phyloP scores from a whole-genome alignment of 805 yeast genomes.

The Myxozyma geophila region DNA sequence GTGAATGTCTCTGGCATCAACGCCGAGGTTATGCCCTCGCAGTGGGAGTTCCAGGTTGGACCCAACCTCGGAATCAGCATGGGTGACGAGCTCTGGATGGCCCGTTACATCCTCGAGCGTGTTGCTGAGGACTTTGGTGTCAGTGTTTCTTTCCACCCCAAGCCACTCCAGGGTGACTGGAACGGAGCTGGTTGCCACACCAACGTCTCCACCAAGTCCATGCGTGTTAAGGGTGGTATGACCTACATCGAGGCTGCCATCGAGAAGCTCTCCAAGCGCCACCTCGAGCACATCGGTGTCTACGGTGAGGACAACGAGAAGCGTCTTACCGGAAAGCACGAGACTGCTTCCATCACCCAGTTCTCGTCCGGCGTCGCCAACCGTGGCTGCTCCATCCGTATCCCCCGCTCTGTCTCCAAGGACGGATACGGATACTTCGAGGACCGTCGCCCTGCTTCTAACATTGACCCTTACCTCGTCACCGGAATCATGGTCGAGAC shows the following conservation, averaged over 20 bases:
- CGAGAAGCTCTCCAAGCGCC: slow-evolving; percentile 93
- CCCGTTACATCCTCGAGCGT: slow-evolving; percentile 89
- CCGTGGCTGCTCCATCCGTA: slow-evolving; percentile 99
- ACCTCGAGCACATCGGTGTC: slow-evolving; percentile 90
- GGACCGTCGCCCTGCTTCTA: slow-evolving; percentile 99
- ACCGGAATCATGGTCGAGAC: slow-evolving; percentile 99
- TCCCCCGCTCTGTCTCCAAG: slow-evolving; percentile 97
- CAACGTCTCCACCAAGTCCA: slow-evolving; percentile 87
- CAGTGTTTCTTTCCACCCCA: slow-evolving; percentile 98
- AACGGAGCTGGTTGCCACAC: slow-evolving; percentile 99
- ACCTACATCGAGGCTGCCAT: slow-evolving; percentile 89
- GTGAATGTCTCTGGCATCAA: slow-evolving; percentile 91
- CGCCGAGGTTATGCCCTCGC: slow-evolving; percentile 99
- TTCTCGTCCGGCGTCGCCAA: slow-evolving; percentile 98
- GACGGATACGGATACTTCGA: slow-evolving; percentile 98
- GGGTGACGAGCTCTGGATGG: slow-evolving; percentile 98
- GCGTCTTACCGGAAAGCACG: slow-evolving; percentile 98
- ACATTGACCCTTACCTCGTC: slow-evolving; percentile 98
- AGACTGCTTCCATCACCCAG: slow-evolving; percentile 90
- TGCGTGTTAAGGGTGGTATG: slow-evolving; percentile 98
- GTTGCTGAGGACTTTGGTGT: slow-evolving; percentile 99
- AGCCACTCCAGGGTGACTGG: slow-evolving; percentile 99
- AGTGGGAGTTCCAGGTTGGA: slow-evolving; percentile 99
- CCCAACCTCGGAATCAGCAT: slow-evolving; percentile 93
- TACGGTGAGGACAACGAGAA: slow-evolving; percentile 94